Evolutionary conservation across 176 grass and related monocot species (phyloP), one percentile per base, ranked within the genome.

Genomic region (Phoenix roebelenii): DNA sequence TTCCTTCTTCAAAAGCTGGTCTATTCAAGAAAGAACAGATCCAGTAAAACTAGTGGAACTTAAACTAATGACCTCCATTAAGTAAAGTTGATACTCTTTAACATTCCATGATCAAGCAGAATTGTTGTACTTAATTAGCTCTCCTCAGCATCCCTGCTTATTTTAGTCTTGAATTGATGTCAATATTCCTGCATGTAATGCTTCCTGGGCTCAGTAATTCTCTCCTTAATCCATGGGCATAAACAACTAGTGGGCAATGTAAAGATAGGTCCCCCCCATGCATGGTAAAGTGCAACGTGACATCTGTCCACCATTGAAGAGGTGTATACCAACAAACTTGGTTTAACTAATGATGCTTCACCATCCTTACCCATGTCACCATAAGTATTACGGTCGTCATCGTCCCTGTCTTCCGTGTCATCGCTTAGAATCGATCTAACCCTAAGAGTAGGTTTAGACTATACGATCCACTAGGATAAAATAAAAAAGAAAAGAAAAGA

Each of bases 381-480:
- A 12, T 3, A 18, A 60, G 16, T 9, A 59, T 60, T 19, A 35
- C 0, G 4, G 29, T 35, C 26, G 0, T 59, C 57, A 5, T 60
- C 25, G 15, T 60, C 26, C 1, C 18, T 16, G 29, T 60, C 16
- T 0, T 39, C 58, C 4, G 3, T 18, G 17, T 60, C 58, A 60
- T 2, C 25, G 1, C 16, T 3, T 60, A 39, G 25, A 4, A 60
- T 60, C 6, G 17, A n/a, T 60, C 58, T 14, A 44, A 60, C 58
- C 58, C 58, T 60, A 60, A 39, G 5, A 7, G 18, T 35, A 60
- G 58, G 58, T 60, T 60, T 60, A 60, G 58, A 35, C 58, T 60
- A 60, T 60, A 35, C 0, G 5, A 17, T 22, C 58, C 26, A 60
- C 58, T 60, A 20, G 30, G 58, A 7, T 17, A 19, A 60, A 60